A percentile compares a stretch with the other conserved stretches of the same genome.
phyloP scores from a whole-genome alignment of 73 alveolate species.

The Diophrys appendiculata region DNA sequence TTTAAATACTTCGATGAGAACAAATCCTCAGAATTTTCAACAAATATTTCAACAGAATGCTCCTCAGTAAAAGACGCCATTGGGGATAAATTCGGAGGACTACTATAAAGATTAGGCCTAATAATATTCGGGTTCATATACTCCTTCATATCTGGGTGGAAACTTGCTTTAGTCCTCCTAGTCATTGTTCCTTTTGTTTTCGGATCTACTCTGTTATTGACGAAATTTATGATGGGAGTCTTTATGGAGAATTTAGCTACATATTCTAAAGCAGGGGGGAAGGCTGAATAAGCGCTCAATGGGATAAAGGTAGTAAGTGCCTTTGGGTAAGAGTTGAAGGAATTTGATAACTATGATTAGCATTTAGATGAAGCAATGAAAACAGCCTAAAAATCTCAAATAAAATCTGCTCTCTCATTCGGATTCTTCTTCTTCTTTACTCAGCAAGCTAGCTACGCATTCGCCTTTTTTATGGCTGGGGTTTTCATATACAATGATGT shows the following conservation, averaged over 20 bases:
- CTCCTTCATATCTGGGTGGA: conserved; percentile 66
- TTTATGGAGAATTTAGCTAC: conserved; percentile 22
- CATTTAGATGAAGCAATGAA: conserved; percentile 49
- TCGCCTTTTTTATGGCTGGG: conserved; percentile 61
- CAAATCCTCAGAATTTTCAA: conserved; percentile 2
- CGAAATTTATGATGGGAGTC: neutral
- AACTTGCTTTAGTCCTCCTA: conserved; percentile 45
- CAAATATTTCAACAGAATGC: neutral
- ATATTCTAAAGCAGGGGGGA: conserved; percentile 71
- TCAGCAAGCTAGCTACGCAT: conserved; percentile 45
- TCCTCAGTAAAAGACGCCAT: conserved; percentile 8
- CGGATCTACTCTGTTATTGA: neutral
- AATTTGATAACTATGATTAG: conserved; percentile 51
- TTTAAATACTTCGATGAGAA: conserved; percentile 3
- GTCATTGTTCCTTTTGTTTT: neutral
- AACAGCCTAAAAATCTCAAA: conserved; percentile 54
- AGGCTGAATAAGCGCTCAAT: conserved; percentile 78
- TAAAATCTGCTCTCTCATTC: conserved; percentile 54
- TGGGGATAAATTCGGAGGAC: conserved; percentile 41
- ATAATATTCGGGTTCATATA: conserved; percentile 60
- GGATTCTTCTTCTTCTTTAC: conserved; percentile 51
- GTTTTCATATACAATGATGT: conserved; percentile 29
- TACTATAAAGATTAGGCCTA: conserved; percentile 31
- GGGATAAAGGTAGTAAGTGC: conserved; percentile 73
- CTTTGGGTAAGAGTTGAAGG: conserved; percentile 61